Evolutionary conservation across 768 basidiomycete genomes (phyloP), one percentile per base, ranked within the genome.

Genomic region (Suillus spraguei): DNA sequence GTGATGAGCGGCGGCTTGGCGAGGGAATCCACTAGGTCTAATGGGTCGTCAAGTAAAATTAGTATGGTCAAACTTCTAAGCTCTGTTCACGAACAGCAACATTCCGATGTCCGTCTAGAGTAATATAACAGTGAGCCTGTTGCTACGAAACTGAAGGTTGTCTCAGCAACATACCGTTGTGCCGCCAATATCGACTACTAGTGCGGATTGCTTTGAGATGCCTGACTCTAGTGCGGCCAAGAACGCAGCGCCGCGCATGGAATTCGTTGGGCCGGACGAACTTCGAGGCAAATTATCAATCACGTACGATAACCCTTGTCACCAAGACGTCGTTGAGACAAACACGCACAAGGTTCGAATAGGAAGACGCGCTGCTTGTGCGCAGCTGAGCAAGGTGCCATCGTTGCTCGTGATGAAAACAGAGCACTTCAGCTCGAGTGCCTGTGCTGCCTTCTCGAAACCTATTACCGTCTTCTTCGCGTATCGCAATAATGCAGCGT

Each of bases 191-290:
- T 89, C 88, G 60, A 85, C 79, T 0, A 89, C 88, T 58, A 87
- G 75, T 47, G 80, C 78, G 63, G 77, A 72, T 70, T 80, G 74
- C 63, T 69, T 76, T 52, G 72, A 52, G 61, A 72, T 64, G 65
- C 68, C 63, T 10, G 71, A 72, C 65, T 76, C 77, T 50, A 79
- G 71, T 10, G 80, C 81, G 1, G 87, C 82, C 6, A 89, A 77
- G 70, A 84, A 88, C 5, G 83, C 83, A 6, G 87, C 88, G 10
- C 87, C 88, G 58, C 88, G 78, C 87, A 89, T 90, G 1, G 86
- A 87, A 70, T 89, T 89, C 1, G 88, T 90, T 7, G 87, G 83
- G 3, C 85, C 86, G 49, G 81, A 83, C 24, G 81, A 81, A 63
- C 70, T 75, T 61, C 49, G 53, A 13, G 54, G 62, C 46, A 60